Base-by-base conservation (phyloP, 192 early-diverging fungal genomes). In the Podila horticola region DNA sequence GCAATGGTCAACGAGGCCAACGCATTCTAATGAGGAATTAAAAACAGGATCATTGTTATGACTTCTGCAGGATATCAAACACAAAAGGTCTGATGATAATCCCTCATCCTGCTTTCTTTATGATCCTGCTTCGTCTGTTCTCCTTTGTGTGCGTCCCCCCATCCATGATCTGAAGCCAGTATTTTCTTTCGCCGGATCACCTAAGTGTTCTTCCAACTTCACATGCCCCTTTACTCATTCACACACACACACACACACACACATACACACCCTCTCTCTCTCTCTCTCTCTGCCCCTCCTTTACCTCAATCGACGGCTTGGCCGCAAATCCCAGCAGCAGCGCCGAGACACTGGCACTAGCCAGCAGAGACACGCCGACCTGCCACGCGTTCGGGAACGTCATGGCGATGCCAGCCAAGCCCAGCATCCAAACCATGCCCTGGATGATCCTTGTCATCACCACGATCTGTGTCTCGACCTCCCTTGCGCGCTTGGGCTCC, bases 311-410 rank as follows among this genome's bases (percentile, higher is more conserved):
- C 4, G 72, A 74, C 34, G 81, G 75, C 58, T 83, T 85, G 29
- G 81, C 75, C 10, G 84, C 81, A 58, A 85, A 66, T 29, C 84
- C 84, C 45, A 85, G 22, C 58, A 85, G 49, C 34, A 85, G 33
- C 5, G 84, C 79, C 3, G 72, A 69, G 8, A 85, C 81, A 69
- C 84, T 83, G 17, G 84, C 84, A 71, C 79, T 82, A 2, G 84
- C 84, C 62, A 83, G 58, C 45, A 85, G 24, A 19, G 74, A 69
- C 2, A 72, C 75, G 8, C 84, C 84, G 12, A 85, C 62, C 29
- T 85, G 73, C 79, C 81, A 82, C 24, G 81, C 84, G 57, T 67
- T 71, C 13, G 84, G 84, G 34, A 85, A 85, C 0, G 84, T 83
- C 72, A 83, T 83, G 2, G 82, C 64, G 41, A 85, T 74, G 26